Evolutionary conservation across 2,329 filamentous ascomycete genomes (phyloP).

Genomic region (Diaporthe capsici): DNA sequence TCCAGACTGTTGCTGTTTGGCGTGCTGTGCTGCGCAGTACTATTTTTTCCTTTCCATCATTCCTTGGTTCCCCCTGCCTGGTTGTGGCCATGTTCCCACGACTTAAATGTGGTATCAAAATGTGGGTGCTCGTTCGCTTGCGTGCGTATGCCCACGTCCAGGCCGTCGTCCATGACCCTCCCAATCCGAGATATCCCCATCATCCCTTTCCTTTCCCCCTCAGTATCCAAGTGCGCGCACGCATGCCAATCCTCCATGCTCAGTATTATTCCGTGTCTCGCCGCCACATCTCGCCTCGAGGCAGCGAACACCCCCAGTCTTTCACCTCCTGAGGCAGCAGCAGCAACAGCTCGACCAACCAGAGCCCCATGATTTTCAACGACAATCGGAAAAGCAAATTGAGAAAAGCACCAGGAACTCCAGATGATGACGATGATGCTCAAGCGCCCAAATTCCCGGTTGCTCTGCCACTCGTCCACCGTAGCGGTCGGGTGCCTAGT

Average conservation of each 20-base stretch:
- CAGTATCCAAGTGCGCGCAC: constrained; percentile 24
- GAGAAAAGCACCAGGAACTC: constrained; percentile 26
- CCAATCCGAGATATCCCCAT: neutral
- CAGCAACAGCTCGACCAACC: neutral
- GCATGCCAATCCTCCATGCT: neutral
- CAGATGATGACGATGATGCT: constrained; percentile 29
- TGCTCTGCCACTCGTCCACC: neutral
- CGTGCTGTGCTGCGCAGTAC: constrained; percentile 8
- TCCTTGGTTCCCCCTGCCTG: neutral
- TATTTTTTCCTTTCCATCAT: neutral
- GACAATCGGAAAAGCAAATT: neutral
- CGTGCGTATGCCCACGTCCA: neutral
- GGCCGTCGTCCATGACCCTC: neutral
- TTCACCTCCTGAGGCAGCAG: neutral
- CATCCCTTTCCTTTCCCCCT: neutral
- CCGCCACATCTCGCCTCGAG: neutral
- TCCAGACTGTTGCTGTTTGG: neutral
- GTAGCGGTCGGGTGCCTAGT: neutral
- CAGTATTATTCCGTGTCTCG: neutral
- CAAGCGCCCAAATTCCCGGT: neutral
- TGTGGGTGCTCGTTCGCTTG: neutral
- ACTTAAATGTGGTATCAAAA: neutral
- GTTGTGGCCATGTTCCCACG: neutral
- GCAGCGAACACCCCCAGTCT: neutral
- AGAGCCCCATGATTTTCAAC: neutral